phyloP scores from a whole-genome alignment of 305 asterid species.

The Fraxinus nigra region DNA sequence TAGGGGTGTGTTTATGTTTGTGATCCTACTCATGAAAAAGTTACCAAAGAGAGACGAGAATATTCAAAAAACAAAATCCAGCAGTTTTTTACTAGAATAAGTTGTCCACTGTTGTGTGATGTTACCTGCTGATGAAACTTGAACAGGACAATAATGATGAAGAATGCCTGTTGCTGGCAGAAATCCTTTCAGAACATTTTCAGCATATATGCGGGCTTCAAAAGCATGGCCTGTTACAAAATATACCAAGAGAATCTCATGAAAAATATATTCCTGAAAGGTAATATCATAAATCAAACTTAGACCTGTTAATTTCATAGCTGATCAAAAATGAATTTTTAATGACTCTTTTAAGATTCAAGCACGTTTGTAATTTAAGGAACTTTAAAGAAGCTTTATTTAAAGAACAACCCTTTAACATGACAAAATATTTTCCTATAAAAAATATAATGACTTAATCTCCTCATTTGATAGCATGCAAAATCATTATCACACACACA shows the following conservation, averaged over 20 bases:
- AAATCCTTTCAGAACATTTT: constrained; percentile 93
- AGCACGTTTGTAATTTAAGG: neutral
- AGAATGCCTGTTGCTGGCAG: constrained; percentile 95
- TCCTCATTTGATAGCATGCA: neutral
- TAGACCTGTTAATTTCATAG: neutral
- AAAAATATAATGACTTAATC: neutral
- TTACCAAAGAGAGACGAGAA: neutral
- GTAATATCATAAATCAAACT: neutral
- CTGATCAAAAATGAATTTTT: neutral
- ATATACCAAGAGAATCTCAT: constrained; percentile 6
- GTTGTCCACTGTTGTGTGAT: constrained; percentile 6
- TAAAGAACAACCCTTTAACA: neutral
- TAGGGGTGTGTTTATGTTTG: neutral
- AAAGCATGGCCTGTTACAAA: constrained; percentile 82
- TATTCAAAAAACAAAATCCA: neutral
- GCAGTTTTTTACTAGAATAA: constrained; percentile 11
- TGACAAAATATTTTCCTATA: neutral
- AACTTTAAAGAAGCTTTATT: neutral
- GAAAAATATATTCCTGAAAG: neutral
- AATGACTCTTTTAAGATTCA: neutral
- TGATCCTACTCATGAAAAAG: neutral
- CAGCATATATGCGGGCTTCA: constrained; percentile 98
- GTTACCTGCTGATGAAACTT: constrained; percentile 70
- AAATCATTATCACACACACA: neutral
- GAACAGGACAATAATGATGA: constrained; percentile 86